Conservation (phyloP, 805 yeast species). For the Pichia cephalocereana region DNA sequence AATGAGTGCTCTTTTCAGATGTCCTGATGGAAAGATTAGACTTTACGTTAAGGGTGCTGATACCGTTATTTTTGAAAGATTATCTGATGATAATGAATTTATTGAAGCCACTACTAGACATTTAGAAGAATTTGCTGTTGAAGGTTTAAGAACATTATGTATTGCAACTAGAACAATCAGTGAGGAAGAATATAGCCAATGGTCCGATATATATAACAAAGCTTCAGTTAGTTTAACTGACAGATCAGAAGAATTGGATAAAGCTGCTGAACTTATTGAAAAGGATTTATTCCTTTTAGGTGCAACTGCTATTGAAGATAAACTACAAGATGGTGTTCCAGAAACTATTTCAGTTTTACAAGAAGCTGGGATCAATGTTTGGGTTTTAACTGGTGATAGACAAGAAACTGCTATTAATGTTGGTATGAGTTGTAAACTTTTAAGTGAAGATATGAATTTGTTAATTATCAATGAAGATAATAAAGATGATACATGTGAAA, state of each 20-base stretch:
- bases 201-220: conserved; percentile 58
- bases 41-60: conserved; percentile 97
- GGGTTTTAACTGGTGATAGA: conserved; percentile 98
- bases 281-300: conserved; percentile 72
- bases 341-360: conserved; percentile 93
- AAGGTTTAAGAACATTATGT: conserved; percentile 91
- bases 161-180: conserved; percentile 76
- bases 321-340: conserved; percentile 96
- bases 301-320: conserved; percentile 98
- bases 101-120: conserved; percentile 77
- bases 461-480: conserved; percentile 81
- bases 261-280: conserved; percentile 85
- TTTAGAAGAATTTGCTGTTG: conserved; percentile 92
- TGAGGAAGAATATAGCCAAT: conserved; percentile 63
- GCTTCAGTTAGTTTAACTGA: conserved; percentile 79
- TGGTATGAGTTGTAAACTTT: conserved; percentile 93
- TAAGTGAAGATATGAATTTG: conserved; percentile 93
- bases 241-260: conserved; percentile 70
- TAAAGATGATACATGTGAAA: conserved; percentile 65
- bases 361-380: conserved; percentile 91
- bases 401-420: conserved; percentile 98
- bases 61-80: conserved; percentile 84
- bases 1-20: conserved; percentile 90
- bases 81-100: conserved; percentile 65
- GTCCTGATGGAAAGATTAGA: conserved; percentile 88